These are phyloP conservation scores for Dactylis glomerata DNA, from an alignment of 176 grass and related monocot genomes.

Conservation along the genomic window DNA sequence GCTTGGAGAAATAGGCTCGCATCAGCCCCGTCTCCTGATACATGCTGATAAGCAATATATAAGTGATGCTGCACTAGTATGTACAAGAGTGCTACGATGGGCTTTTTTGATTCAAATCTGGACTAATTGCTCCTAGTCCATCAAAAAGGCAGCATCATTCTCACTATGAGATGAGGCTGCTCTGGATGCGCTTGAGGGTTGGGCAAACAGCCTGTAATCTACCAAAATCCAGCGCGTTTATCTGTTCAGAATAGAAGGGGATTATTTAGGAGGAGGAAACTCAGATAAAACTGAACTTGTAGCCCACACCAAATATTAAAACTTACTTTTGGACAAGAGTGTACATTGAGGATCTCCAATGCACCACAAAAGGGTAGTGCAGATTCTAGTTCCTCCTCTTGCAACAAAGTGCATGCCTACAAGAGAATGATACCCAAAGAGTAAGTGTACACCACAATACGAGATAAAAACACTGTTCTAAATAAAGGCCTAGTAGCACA, in stretches of 20 bases:
- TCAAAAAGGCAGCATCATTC: slow-evolving; percentile 9
- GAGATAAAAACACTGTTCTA: neutral
- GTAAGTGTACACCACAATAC: neutral
- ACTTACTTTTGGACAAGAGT: slow-evolving; percentile 73
- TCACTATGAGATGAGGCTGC: slow-evolving; percentile 37
- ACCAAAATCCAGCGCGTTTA: slow-evolving; percentile 57
- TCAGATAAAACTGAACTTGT: neutral
- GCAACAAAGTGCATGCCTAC: slow-evolving; percentile 89
- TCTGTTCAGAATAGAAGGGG: slow-evolving; percentile 31
- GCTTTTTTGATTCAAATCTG: slow-evolving; percentile 25
- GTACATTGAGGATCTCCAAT: slow-evolving; percentile 87
- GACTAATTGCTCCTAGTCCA: slow-evolving; percentile 18
- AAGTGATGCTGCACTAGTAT: slow-evolving; percentile 29
- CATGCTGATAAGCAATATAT: slow-evolving; percentile 39
- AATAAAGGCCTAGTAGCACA: neutral
- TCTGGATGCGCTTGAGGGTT: slow-evolving; percentile 73
- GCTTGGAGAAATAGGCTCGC: neutral
- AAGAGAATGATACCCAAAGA: slow-evolving; percentile 18
- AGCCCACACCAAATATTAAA: neutral
- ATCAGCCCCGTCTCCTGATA: slow-evolving; percentile 9
- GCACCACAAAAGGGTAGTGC: slow-evolving; percentile 61
- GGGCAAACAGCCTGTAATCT: slow-evolving; percentile 61
- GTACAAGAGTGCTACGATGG: slow-evolving; percentile 36
- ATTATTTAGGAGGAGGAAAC: neutral
- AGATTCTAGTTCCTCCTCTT: slow-evolving; percentile 83